Percentiles rank a stretch among this genome's conserved stretches.
Conservation (phyloP, 768 basidiomycete species). For the Pulveroboletus sp. region DNA sequence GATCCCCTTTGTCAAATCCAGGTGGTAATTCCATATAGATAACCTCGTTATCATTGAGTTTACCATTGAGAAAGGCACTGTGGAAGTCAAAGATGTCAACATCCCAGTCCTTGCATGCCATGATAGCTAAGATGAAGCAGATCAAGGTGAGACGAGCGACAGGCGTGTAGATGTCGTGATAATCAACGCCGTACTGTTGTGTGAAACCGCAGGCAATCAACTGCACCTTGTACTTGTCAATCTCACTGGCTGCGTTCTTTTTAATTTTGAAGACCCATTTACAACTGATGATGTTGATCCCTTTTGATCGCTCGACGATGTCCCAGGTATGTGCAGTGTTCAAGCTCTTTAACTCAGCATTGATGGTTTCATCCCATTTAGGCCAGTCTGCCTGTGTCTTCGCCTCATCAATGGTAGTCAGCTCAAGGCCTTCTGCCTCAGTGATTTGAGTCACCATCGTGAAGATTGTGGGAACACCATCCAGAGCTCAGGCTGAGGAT, state of each 20-base stretch:
- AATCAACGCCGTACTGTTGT: neutral
- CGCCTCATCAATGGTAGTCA: too few species aligned
- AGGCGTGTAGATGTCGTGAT: neutral
- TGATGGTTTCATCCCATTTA: too few species aligned
- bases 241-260: neutral
- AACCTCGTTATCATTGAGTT: neutral
- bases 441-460: too few species aligned
- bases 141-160: neutral
- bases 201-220: neutral
- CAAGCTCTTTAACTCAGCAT: too few species aligned
- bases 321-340: neutral
- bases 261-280: slow-evolving; percentile 8
- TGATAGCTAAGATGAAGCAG: neutral
- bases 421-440: too few species aligned
- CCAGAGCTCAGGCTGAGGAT: neutral
- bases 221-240: neutral
- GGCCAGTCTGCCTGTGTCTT: too few species aligned
- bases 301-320: neutral
- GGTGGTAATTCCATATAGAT: neutral
- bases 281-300: neutral
- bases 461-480: neutral
- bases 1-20: neutral
- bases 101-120: neutral
- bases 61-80: neutral
- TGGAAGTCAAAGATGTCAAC: neutral